Evolutionary conservation across 257 asterid species (phyloP), one percentile per base, ranked within the genome.

Genomic region (Solanum virginianum): DNA sequence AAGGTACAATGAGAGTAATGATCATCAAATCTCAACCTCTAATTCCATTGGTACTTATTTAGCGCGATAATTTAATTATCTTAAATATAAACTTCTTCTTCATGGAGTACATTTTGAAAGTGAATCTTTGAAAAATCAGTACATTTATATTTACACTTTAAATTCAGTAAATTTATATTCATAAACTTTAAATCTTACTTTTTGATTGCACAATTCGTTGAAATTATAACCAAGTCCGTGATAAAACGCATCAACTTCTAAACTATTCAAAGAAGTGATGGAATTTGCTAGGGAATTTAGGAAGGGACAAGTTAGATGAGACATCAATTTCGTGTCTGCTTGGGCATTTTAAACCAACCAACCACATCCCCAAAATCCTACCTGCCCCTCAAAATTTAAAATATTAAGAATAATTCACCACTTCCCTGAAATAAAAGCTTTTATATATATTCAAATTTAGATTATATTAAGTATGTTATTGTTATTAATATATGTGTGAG

Each of bases 161-260:
- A 55, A 17, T 55, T 55, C 4, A 55, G 3, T 17, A 55, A 55
- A 16, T 17, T 60, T n/a, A 5, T 20, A 60, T n/a, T n/a, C 6
- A n/a, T 60, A 3, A 60, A n/a, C 4, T 57, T 20, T 57, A 4
- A 60, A 60, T 60, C 3, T 22, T 60, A 60, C 4, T 10, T 10
- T 6, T 7, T 2, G 0, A 6, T 6, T 2, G 9, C 2, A 0
- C n/a, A n/a, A n/a, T n/a, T n/a, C n/a, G n/a, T n/a, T n/a, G n/a
- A n/a, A n/a, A n/a, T n/a, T n/a, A n/a, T n/a, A n/a, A n/a, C n/a
- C n/a, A n/a, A n/a, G n/a, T n/a, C n/a, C n/a, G n/a, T n/a, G n/a
- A n/a, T n/a, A n/a, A n/a, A 3, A 55, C 1, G 0, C 4, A 55
- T 55, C 22, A 55, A 55, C 60, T 55, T 17, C 17, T 2, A 55